A percentile compares a stretch with the other conserved stretches of the same genome.
These are phyloP conservation scores for Hanseniaspora vineae DNA, from an alignment of 805 yeast species.

Conservation along the genomic window DNA sequence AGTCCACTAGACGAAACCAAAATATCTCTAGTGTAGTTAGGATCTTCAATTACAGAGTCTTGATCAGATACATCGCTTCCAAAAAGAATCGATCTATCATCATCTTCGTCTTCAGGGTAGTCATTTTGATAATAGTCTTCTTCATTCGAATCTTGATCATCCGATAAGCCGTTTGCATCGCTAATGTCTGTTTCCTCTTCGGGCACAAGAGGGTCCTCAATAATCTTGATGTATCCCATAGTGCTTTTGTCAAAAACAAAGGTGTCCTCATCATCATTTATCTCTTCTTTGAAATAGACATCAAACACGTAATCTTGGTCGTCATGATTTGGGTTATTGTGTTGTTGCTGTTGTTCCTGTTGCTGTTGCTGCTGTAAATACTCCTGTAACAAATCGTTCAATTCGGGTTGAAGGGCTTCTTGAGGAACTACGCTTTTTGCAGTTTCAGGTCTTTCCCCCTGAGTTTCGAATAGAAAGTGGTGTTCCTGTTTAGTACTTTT, in stretches of 20 bases:
- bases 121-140: conserved; percentile 88
- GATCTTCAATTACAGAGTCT: conserved; percentile 20
- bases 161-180: conserved; percentile 35
- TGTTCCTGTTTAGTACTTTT: conserved; percentile 1
- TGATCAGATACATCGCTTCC: conserved; percentile 21
- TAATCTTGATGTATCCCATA: conserved; percentile 30
- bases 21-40: background rate
- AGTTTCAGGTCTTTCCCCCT: conserved; percentile 1
- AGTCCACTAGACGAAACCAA: background rate
- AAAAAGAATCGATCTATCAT: conserved; percentile 28
- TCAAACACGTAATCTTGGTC: conserved; percentile 79
- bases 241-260: conserved; percentile 19
- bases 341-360: conserved; percentile 10
- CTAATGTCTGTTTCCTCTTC: conserved; percentile 27
- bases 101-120: conserved; percentile 90
- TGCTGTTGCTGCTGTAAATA: conserved; percentile 28
- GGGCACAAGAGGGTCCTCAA: conserved; percentile 26
- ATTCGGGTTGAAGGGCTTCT: conserved; percentile 12
- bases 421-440: conserved; percentile 7
- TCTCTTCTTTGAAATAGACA: conserved; percentile 60
- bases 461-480: conserved; percentile 1
- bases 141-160: conserved; percentile 79
- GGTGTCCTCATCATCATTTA: conserved; percentile 39
- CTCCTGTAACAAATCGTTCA: conserved; percentile 39
- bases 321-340: conserved; percentile 18